phyloP scores from a whole-genome alignment of 805 yeast genomes.

The Sporopachydermia lactativora region DNA sequence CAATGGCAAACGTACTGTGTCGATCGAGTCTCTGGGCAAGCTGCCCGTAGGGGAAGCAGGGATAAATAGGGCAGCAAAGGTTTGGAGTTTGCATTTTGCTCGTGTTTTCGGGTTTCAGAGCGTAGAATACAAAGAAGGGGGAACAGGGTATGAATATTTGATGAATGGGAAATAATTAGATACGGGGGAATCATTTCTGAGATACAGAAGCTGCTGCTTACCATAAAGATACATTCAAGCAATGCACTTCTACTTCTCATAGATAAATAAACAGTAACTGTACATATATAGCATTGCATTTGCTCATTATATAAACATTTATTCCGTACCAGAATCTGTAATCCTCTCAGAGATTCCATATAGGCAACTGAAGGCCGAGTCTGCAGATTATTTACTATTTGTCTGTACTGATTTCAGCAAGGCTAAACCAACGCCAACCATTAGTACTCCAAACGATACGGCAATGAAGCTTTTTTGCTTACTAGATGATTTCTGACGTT shows the following conservation, averaged over 20 bases:
- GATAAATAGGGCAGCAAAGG: neutral
- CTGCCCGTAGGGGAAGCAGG: neutral
- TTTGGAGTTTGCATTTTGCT: neutral
- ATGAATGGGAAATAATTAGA: no score
- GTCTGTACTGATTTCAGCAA: neutral
- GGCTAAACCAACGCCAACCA: neutral
- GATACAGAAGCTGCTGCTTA: no score
- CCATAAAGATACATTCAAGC: no score
- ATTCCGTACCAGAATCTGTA: no score
- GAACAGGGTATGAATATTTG: neutral
- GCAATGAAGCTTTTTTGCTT: neutral
- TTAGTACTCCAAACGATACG: neutral
- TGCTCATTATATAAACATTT: no score
- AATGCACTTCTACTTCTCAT: no score
- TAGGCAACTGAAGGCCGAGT: no score
- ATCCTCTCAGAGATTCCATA: no score
- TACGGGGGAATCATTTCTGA: no score
- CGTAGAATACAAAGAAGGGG: neutral
- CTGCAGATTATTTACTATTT: neutral
- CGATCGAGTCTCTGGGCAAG: slow-evolving; percentile 20
- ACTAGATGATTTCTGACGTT: neutral
- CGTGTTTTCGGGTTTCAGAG: neutral
- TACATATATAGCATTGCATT: no score
- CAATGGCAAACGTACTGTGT: slow-evolving; percentile 43
- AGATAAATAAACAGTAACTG: no score